Evolutionary conservation across 1,284 basidiomycete species (phyloP), one percentile per base, ranked within the genome.

Genomic region (Sphagnurus paluster): DNA sequence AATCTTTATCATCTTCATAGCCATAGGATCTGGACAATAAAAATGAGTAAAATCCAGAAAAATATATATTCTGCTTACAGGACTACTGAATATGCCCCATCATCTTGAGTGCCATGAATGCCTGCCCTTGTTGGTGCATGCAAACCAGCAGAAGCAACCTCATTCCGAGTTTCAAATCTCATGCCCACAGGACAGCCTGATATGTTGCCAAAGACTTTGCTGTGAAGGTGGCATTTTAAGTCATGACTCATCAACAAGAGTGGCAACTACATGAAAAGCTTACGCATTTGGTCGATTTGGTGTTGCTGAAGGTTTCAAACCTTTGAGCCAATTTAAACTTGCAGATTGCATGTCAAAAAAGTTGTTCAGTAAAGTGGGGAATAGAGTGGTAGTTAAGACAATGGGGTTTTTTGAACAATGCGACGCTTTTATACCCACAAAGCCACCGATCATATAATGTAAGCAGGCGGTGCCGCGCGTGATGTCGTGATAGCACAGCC

Each of bases 1-100:
- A 9, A 32, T 64, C 62, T 33, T 54, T 48, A 47, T 64, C 62
- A 40, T 64, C 62, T 39, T 63, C 61, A 35, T 64, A 64, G 9
- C 61, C 62, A 34, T 59, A 57, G 17, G 61, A 64, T 5, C 61
- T 64, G 39, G 4, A 5, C 4, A 46, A 8, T 17, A n/a, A 26
- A 32, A 25, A 11, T 30, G 20, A 37, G 14, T 29, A 7, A 16
- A 20, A 9, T 5, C 5, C 25, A n/a, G 30, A 16, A 32, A 10
- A 33, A 26, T 11, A 26, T 11, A 11, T 11, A 11, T 26, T n/a
- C n/a, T n/a, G 25, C 48, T 16, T 25, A 61, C 61, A 60, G 43
- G 3, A 65, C 63, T 29, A 63, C 50, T 8, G 63, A 65, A 43
- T 55, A 62, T 26, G 58, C 59, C 7, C 62, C 61, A 45, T 58